phyloP scores from a whole-genome alignment of 2,329 filamentous ascomycete genomes.

The Arthroderma sp. region DNA sequence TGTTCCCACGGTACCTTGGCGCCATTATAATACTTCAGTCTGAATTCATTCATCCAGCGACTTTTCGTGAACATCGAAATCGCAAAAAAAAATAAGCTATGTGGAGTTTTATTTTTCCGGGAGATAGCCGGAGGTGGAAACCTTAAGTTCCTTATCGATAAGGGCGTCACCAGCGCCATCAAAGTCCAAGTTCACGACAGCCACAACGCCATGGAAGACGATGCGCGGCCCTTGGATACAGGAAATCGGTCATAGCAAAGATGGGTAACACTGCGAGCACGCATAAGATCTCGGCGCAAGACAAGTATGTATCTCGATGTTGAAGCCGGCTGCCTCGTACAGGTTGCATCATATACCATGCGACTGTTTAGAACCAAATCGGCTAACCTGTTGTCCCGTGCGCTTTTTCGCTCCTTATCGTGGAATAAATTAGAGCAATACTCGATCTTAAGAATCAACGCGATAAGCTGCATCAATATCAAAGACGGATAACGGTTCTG shows the following conservation, averaged over 20 bases:
- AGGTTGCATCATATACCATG: not conserved
- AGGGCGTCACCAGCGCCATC: not conserved
- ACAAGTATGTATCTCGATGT: constrained; percentile 54
- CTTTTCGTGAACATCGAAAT: not conserved
- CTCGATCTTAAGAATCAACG: constrained; percentile 96
- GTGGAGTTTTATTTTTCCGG: not conserved
- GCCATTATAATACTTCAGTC: constrained; percentile 23
- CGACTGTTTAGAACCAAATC: not conserved
- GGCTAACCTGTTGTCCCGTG: not conserved
- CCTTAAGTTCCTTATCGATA: constrained; percentile 1
- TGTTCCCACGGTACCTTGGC: constrained; percentile 29
- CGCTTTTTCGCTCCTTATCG: not conserved
- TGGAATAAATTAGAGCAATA: constrained; percentile 56
- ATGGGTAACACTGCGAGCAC: constrained; percentile 57
- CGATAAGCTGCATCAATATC: constrained; percentile 93
- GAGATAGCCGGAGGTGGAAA: not conserved
- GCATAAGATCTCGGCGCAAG: constrained; percentile 62
- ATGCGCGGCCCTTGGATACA: not conserved
- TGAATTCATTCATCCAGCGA: not conserved
- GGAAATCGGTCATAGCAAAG: not conserved
- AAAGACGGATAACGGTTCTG: constrained; percentile 73
- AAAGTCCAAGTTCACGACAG: not conserved
- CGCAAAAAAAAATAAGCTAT: not conserved
- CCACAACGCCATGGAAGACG: not conserved
- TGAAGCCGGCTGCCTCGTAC: not conserved